Evolutionary conservation across 139 green algal genomes (phyloP).

Genomic region (Chlamydomonas eustigma): DNA sequence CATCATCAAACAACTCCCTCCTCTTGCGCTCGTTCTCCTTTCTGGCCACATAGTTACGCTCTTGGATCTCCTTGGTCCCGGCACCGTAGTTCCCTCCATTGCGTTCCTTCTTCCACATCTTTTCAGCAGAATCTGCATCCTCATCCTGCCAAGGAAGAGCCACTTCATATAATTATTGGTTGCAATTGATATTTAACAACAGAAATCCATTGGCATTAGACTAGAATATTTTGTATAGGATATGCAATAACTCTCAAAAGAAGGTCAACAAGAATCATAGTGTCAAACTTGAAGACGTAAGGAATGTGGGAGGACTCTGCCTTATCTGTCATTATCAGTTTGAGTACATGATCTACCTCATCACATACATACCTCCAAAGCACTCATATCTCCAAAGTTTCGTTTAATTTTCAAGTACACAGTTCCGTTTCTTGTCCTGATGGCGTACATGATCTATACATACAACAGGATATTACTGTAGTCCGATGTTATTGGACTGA

Average conservation of each 20-base stretch:
- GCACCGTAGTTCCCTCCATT: conserved; percentile 90
- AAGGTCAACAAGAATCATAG: too few relatives aligned
- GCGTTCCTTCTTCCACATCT: conserved; percentile 73
- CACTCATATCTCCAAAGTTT: conserved; percentile 78
- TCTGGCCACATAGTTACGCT: conserved; percentile 81
- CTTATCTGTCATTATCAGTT: too few relatives aligned
- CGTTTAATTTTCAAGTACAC: conserved; percentile 90
- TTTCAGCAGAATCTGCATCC: conserved; percentile 55
- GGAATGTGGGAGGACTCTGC: too few relatives aligned
- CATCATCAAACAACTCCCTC: conserved; percentile 84
- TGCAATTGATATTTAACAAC: too few relatives aligned
- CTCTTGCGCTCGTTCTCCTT: conserved; percentile 84
- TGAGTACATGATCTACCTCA: too few relatives aligned
- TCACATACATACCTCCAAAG: conserved; percentile 77
- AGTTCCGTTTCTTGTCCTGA: conserved; percentile 89
- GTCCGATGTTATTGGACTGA: too few relatives aligned
- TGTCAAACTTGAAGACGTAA: too few relatives aligned
- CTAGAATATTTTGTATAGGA: too few relatives aligned
- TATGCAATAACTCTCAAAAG: too few relatives aligned
- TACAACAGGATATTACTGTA: background rate
- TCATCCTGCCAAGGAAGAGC: conserved; percentile 45
- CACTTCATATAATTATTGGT: too few relatives aligned
- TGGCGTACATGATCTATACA: conserved; percentile 92
- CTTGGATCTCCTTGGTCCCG: conserved; percentile 88
- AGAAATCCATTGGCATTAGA: too few relatives aligned